Evolutionary conservation across 257 asterid genomes (phyloP), one percentile per base, ranked within the genome.

Genomic region (Sherardia arvensis): DNA sequence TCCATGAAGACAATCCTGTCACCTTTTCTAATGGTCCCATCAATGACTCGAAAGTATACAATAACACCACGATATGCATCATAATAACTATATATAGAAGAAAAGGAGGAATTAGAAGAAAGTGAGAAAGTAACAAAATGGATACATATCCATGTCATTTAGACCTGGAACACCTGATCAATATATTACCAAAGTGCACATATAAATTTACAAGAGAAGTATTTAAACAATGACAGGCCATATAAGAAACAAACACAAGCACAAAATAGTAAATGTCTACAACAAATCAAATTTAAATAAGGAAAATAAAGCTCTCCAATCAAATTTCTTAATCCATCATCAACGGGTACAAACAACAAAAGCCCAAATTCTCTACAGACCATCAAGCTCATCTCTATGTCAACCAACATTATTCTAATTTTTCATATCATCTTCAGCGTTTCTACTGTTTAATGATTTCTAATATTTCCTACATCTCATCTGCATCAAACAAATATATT

Each of bases 21-120:
- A 68, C 99, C 99, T 77, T 84, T 92, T 70, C 63, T 84, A 27
- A 92, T 70, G 48, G 86, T 76, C 79, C 99, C 99, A 78, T 92
- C 99, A 80, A 87, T 84, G 69, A 89, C 65, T 61, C 99, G 95
- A 73, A 92, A 92, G 77, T 92, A 92, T 51, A 93, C 99, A 76
- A 93, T 83, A 78, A 93, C 95, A 15, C 99, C 97, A 36, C 99
- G 81, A 76, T 89, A 93, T 62, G 99, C 77, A 84, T 93, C 99
- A 78, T 85, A 93, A 73, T 93, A 93, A 79, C 99, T 92, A 83
- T 74, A 67, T 14, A 64, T 76, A 78, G 34, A 30, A 73, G 38
- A 69, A 27, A 65, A 40, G 38, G 64, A 32, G 21, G 48, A 62
- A 67, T 55, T 53, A 53, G 55, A 47, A 15, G 27, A 38, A 69